Evolutionary conservation across 2,329 filamentous ascomycete genomes (phyloP).

Genomic region (Aspergillus sp.): DNA sequence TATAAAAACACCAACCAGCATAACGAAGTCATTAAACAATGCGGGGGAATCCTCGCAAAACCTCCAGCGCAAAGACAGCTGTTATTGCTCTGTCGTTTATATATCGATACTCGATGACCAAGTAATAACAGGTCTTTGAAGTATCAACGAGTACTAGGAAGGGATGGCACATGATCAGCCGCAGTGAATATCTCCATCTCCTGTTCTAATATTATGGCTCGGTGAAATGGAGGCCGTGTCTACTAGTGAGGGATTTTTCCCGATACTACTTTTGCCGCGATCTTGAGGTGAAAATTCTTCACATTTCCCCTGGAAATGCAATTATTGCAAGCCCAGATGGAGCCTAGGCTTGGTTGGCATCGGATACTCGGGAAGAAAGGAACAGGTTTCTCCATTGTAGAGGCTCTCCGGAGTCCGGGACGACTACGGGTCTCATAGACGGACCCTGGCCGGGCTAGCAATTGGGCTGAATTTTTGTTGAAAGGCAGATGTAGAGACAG

Average conservation of each 20-base stretch:
- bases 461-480: background rate
- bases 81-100: background rate
- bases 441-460: background rate
- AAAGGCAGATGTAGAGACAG: background rate
- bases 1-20: background rate
- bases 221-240: background rate
- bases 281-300: constrained; percentile 8
- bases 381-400: constrained; percentile 26
- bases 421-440: no score
- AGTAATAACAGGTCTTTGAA: background rate
- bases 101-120: background rate
- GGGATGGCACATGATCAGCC: constrained; percentile 1
- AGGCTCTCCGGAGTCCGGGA: constrained; percentile 3
- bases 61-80: background rate
- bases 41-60: no score
- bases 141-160: background rate
- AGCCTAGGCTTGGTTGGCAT: constrained; percentile 18
- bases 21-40: background rate
- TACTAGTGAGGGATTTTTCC: constrained; percentile 3
- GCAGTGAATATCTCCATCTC: background rate
- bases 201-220: constrained; percentile 2
- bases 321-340: background rate
- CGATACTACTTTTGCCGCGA: background rate
- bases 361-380: constrained; percentile 30
- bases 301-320: background rate